A percentile compares a stretch with the other conserved stretches of the same genome.
phyloP scores from a whole-genome alignment of 371 early-diverging fungal species.

The Zancudomyces culisetae region DNA sequence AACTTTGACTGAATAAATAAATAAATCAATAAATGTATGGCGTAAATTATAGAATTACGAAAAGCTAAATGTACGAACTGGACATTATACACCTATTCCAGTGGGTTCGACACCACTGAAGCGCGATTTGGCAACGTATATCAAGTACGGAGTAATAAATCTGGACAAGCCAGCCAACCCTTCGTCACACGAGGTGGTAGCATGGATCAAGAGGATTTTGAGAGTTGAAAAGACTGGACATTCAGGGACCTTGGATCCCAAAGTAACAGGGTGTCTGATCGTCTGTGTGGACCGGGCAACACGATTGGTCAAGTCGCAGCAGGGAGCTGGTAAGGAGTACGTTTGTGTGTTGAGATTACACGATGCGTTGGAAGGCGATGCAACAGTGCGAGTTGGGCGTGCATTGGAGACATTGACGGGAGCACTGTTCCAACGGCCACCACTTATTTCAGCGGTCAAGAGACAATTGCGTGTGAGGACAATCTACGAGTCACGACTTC shows the following conservation, averaged over 20 bases:
- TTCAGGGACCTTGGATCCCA: slow-evolving; percentile 98
- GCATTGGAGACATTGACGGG: slow-evolving; percentile 92
- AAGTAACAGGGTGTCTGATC: slow-evolving; percentile 98
- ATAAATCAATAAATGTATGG: too few relatives aligned
- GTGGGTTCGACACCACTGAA: slow-evolving; percentile 89
- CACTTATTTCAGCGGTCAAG: slow-evolving; percentile 99
- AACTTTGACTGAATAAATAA: slow-evolving; percentile 8
- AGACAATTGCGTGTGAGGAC: slow-evolving; percentile 98
- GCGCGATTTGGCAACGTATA: slow-evolving; percentile 80
- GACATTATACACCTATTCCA: slow-evolving; percentile 95
- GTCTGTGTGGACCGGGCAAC: slow-evolving; percentile 99
- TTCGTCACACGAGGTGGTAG: slow-evolving; percentile 99
- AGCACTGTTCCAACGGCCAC: slow-evolving; percentile 98
- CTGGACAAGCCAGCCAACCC: slow-evolving; percentile 98
- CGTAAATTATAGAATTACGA: too few relatives aligned
- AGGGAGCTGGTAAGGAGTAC: slow-evolving; percentile 98
- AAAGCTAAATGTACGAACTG: slow-evolving; percentile 91
- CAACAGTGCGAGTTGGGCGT: slow-evolving; percentile 67
- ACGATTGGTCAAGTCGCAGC: slow-evolving; percentile 97
- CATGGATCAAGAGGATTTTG: slow-evolving; percentile 98
- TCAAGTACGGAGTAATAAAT: slow-evolving; percentile 92
- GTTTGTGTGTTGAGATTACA: slow-evolving; percentile 93
- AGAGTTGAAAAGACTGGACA: slow-evolving; percentile 99
- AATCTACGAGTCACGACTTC: slow-evolving; percentile 86
- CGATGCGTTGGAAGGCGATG: slow-evolving; percentile 82